phyloP scores from a whole-genome alignment of 1,284 basidiomycete species.

The Rhodotorula sp. region DNA sequence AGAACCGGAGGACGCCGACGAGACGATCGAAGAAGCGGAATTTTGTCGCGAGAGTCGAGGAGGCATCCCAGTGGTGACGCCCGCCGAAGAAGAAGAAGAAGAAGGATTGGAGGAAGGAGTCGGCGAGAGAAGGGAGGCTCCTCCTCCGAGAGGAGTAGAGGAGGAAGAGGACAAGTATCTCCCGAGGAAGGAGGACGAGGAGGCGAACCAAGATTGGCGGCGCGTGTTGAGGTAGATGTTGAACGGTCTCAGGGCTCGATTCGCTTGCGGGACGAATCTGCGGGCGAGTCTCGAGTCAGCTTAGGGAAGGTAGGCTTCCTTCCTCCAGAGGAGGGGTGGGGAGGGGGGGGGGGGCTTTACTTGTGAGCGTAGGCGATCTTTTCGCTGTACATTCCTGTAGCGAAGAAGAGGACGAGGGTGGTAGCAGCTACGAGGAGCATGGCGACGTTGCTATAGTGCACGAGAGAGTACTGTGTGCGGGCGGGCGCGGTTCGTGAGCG shows the following conservation, averaged over 20 bases:
- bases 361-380: conserved; percentile 95
- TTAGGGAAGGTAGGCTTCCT: too few species aligned
- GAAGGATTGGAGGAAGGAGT: background rate
- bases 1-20: conserved; percentile 2
- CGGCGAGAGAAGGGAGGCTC: background rate
- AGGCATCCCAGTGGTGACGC: too few species aligned
- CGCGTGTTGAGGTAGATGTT: conserved; percentile 95
- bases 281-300: background rate
- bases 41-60: conserved; percentile 54
- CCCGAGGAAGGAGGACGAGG: conserved; percentile 15
- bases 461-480: conserved; percentile 46
- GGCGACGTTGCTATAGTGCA: conserved; percentile 69
- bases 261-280: conserved; percentile 95
- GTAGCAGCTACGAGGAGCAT: conserved; percentile 80
- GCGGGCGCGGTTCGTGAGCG: background rate
- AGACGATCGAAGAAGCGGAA: conserved; percentile 18
- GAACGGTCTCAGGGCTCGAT: conserved; percentile 81
- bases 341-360: conserved; percentile 55
- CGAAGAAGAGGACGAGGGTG: conserved; percentile 90
- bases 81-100: too few species aligned
- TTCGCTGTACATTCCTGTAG: conserved; percentile 92
- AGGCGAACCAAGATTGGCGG: conserved; percentile 54
- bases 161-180: conserved; percentile 2
- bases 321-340: background rate
- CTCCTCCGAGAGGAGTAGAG: conserved; percentile 46